Conservation (phyloP, 306 rosid genomes). For the Neltuma alba region DNA sequence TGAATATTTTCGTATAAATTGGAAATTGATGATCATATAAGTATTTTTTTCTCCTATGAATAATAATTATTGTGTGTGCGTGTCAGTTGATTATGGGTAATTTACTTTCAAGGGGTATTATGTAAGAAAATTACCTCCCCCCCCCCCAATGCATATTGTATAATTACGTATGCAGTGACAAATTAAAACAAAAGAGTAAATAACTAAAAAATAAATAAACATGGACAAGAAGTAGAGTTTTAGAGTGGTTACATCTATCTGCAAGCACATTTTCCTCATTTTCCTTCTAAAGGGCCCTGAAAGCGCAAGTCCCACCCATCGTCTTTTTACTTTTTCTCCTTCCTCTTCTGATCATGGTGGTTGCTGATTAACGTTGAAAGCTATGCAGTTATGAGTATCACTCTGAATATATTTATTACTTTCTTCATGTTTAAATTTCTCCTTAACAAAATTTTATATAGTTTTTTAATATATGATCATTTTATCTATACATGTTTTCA, state of each 20-base stretch:
- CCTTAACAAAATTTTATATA: too few relatives aligned
- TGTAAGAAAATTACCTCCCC: not conserved
- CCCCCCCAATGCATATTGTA: not conserved
- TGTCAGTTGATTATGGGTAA: not conserved
- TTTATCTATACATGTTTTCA: too few relatives aligned
- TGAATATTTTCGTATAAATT: not conserved
- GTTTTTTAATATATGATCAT: not conserved
- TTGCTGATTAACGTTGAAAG: constrained; percentile 53
- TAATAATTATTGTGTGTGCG: too few relatives aligned
- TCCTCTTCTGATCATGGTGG: constrained; percentile 61
- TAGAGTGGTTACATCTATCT: constrained; percentile 32
- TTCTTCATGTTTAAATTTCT: not conserved
- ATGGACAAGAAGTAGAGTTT: not conserved
- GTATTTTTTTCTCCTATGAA: too few relatives aligned
- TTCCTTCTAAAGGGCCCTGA: constrained; percentile 43
- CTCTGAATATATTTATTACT: not conserved
- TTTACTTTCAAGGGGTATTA: too few relatives aligned
- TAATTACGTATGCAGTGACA: not conserved
- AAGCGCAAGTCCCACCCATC: constrained; percentile 35
- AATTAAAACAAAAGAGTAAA: not conserved
- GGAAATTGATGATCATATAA: not conserved
- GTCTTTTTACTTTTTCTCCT: constrained; percentile 10
- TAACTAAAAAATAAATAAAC: not conserved
- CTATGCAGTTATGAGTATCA: not conserved
- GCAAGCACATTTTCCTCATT: constrained; percentile 48